Evolutionary conservation across 495 filamentous ascomycete genomes (phyloP), one percentile per base, ranked within the genome.

Genomic region (Aspergillus sclerotiicarbonarius): DNA sequence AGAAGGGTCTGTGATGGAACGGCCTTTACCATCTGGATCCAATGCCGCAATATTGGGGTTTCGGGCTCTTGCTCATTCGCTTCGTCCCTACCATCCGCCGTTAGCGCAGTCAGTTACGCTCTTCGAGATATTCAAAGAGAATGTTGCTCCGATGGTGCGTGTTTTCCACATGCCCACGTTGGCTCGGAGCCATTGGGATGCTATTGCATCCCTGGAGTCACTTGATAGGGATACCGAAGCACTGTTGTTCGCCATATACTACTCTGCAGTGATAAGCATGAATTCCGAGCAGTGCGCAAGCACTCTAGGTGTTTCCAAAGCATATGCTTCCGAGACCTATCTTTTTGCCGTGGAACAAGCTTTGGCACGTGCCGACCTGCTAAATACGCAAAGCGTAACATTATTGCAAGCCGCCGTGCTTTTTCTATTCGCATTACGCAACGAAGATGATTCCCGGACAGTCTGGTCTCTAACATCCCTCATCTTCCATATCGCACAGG

Each of bases 191-290:
- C 63, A 75, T 25, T 62, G 63, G 29, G 51, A 67, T n/a, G 65
- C 69, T n/a, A 61, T 68, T 8, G 71, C 70, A 33, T 80, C 80
- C 57, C 71, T 80, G 41, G 75, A 82, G 33, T 71, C 56, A 12
- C 30, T 85, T 32, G 80, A 76, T 7, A 73, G 70, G 19, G 75
- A 67, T 10, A 77, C 71, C 6, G 89, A 92, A 62, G 82, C 82
- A 4, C 62, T 91, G 13, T 75, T 90, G 62, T 91, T 91, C 55
- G 74, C 86, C 6, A 84, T 92, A 30, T 92, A 92, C 65, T 89
- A 85, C 65, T 81, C 82, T 45, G 82, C 86, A 0, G 79, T 87
- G n/a, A 86, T 81, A 0, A 87, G 84, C n/a, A 76, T 90, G 67
- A 76, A 78, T 7, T 41, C 64, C 15, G 51, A 61, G 4, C 37